Percentiles rank a stretch among this genome's conserved stretches.
phyloP scores from a whole-genome alignment of 768 basidiomycete species.

The Pleurotus djamor region DNA sequence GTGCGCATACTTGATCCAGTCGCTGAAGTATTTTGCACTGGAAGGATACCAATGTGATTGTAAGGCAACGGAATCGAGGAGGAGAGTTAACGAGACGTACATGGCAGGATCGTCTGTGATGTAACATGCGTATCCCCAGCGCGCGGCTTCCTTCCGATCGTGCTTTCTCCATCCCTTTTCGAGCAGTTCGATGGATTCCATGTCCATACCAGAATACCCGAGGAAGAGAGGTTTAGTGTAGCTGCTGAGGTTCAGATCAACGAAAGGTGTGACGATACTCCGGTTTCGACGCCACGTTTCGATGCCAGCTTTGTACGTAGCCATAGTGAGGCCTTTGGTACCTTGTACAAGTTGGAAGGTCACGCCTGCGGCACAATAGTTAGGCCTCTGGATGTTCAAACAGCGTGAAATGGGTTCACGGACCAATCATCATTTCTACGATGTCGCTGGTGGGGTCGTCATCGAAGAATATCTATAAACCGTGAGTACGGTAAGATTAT shows the following conservation, averaged over 20 bases:
- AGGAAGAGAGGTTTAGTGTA: not conserved
- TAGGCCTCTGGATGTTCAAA: not conserved
- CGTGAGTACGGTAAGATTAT: too few relatives aligned
- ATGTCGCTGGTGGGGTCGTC: not conserved
- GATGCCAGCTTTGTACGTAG: not conserved
- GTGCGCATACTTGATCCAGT: not conserved
- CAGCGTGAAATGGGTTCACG: not conserved
- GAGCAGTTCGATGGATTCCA: not conserved
- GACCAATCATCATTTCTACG: not conserved
- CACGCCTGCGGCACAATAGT: not conserved
- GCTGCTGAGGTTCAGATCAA: not conserved
- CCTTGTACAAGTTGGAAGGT: not conserved
- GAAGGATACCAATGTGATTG: too few relatives aligned
- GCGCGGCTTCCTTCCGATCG: not conserved
- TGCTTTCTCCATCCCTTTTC: not conserved
- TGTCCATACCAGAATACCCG: not conserved
- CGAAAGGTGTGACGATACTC: not conserved
- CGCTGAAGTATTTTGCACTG: not conserved
- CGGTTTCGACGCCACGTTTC: not conserved
- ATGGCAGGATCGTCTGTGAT: not conserved
- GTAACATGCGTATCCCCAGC: not conserved
- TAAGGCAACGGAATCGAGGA: too few relatives aligned
- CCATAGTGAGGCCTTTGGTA: not conserved
- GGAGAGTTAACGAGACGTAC: not conserved
- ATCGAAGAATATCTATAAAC: not conserved